phyloP scores from a whole-genome alignment of 2,329 filamentous ascomycete species.

The Endothia cerciana region DNA sequence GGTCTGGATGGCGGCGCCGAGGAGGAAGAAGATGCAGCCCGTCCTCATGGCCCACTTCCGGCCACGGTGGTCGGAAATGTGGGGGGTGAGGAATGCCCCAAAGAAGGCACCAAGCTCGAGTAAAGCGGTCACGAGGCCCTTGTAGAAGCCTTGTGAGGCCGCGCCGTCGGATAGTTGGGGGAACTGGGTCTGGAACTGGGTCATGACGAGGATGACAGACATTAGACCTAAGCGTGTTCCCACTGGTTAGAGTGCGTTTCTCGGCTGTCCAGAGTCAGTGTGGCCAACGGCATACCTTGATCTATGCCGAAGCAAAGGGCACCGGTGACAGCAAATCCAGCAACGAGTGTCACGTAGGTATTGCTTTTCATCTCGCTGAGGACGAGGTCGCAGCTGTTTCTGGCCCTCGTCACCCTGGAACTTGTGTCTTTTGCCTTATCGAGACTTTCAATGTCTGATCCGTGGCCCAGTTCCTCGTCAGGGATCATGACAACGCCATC shows the following conservation, averaged over 20 bases:
- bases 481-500: too few species aligned
- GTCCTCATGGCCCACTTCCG: background rate
- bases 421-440: too few species aligned
- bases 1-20: constrained; percentile 1
- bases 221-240: constrained; percentile 1
- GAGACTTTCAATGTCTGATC: too few species aligned
- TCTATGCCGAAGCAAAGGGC: constrained; percentile 36
- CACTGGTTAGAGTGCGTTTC: too few species aligned
- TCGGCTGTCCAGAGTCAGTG: too few species aligned
- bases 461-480: too few species aligned
- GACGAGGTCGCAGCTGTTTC: too few species aligned
- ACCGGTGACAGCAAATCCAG: constrained; percentile 41
- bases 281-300: constrained; percentile 12
- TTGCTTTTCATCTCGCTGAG: background rate
- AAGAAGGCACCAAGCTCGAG: background rate
- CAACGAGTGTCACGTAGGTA: constrained; percentile 18
- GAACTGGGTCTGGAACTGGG: constrained; percentile 18
- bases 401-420: too few species aligned
- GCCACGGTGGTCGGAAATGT: constrained; percentile 3
- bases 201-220: constrained; percentile 21
- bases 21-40: background rate
- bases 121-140: constrained; percentile 5
- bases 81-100: background rate
- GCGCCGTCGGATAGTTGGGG: constrained; percentile 16
- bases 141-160: constrained; percentile 18